Base-by-base conservation (phyloP, 345 rosid genomes). In the Lepidium didymum region DNA sequence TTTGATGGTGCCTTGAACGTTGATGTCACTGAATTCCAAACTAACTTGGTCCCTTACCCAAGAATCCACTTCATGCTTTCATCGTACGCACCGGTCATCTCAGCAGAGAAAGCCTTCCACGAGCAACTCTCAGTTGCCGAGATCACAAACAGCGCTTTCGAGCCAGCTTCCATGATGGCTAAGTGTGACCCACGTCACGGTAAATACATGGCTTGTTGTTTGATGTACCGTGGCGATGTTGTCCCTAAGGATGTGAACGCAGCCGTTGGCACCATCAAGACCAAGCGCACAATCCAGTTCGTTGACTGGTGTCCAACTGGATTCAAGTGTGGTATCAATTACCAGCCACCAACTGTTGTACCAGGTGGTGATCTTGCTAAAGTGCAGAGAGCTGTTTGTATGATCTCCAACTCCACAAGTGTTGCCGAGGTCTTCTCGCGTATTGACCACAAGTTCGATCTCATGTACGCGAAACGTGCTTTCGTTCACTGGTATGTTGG, bases 1-100 rank as follows among this genome's bases (percentile, higher is more conserved):
- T 87, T 87, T 2, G 93, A 87, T 67, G 93, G 93, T 79, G 93
- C 93, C 1, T 70, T 85, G 58, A 87, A 85, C n/a, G 90, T 87
- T 49, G 93, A 87, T 18, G 90, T 87, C 11, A 87, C 86, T 12
- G 93, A 87, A 25, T 87, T 87, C 87, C 90, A 87, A 57, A 87
- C 93, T 59, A 87, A 87, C 72, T 73, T 87, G 81, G 90, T 87
- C 54, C 93, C 90, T 2, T 87, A 87, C 81, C 93, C 93, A 19
- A 85, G 93, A 64, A 87, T 87, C 75, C 93, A 87, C 78, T 87
- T 87, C 78, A 85, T 87, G 93, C 93, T 87, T 82, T 87, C 90
- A 29, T 87, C 90, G 0, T 87, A 87, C 44, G 93, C 93, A 2
- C 90, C 88, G 3, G 93, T 87, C 73, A 87, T 87, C 72, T 87